Base-by-base conservation (phyloP, 1,284 basidiomycete genomes). In the Boletus coffeatus region DNA sequence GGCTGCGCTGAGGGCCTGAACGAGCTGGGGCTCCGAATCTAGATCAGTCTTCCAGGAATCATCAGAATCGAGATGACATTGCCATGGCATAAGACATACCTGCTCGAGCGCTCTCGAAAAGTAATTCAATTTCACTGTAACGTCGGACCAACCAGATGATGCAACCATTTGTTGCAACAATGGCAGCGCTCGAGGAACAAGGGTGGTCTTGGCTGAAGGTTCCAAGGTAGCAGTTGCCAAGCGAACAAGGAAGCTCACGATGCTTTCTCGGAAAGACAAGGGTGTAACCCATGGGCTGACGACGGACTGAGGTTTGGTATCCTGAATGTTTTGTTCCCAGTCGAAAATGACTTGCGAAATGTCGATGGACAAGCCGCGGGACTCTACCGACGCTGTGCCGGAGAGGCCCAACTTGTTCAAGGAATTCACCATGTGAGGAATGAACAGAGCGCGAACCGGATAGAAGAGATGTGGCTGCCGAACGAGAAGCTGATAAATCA, bases 341-440 rank as follows among this genome's bases (percentile, higher is more conserved):
- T 88, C 83, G 71, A 93, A 93, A 57, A 96, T 90, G 39, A 93
- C 86, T 72, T 95, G 92, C 8, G 94, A 80, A 53, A 94, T 84
- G 65, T 96, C 94, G 57, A 96, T 83, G 10, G 89, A 92, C 62
- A 95, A 78, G 39, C 89, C 77, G 43, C 95, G 88, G 25, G 92
- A 89, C 70, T 99, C 97, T 34, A 82, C 74, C n/a, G 85, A 90
- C 4, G 93, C 86, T 13, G 86, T 83, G 5, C 84, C 78, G 2
- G 89, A 85, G 67, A 97, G 84, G 29, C 94, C 95, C 18, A 99
- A 83, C 76, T 95, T 96, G 61, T 85, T 84, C 63, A 99, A 80
- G 41, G 92, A 93, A 72, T 92, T 92, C 64, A 96, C 92, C 77
- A 99, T 95, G 72, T 97, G 93, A 0, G 95, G 93, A n/a, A 99